These are phyloP conservation scores for Endocladia muricata DNA, from an alignment of 31 red algal genomes.

Conservation along the genomic window DNA sequence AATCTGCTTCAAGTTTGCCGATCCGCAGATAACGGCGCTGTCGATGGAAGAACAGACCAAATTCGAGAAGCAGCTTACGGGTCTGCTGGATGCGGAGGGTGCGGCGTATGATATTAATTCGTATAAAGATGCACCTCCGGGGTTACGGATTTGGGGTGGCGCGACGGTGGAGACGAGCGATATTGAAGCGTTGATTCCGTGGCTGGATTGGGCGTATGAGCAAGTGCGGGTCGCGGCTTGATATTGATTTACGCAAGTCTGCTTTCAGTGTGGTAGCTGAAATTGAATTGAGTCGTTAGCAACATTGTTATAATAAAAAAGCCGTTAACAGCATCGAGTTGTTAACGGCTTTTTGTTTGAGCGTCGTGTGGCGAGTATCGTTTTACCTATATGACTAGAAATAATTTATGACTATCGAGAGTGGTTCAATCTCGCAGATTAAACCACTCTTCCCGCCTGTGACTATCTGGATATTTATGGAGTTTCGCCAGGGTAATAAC, in stretches of 20 bases:
- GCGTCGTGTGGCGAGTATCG: too few relatives aligned
- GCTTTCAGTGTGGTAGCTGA: neutral
- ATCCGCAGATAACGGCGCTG: constrained; percentile 7
- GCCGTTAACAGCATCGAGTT: too few relatives aligned
- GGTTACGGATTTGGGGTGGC: constrained; percentile 94
- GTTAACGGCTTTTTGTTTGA: too few relatives aligned
- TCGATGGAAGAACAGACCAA: constrained; percentile 66
- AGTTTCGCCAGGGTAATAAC: too few relatives aligned
- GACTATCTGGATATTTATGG: too few relatives aligned
- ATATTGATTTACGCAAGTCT: neutral
- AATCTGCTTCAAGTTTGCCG: constrained; percentile 43
- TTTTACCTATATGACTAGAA: too few relatives aligned
- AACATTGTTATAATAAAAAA: too few relatives aligned
- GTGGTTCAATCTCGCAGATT: too few relatives aligned
- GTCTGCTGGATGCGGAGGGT: constrained; percentile 72
- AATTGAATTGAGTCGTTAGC: neutral
- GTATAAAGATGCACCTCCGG: constrained; percentile 92
- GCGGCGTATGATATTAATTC: constrained; percentile 92
- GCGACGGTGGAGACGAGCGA: constrained; percentile 92
- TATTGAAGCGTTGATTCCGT: constrained; percentile 64
- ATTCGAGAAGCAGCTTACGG: constrained; percentile 75
- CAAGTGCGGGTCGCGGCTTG: constrained; percentile 18
- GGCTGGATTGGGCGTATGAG: constrained; percentile 95
- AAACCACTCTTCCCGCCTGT: too few relatives aligned
- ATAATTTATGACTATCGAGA: too few relatives aligned